Conservation (phyloP, 1,139 yeast species). For the Suhomyces atakaporum region DNA sequence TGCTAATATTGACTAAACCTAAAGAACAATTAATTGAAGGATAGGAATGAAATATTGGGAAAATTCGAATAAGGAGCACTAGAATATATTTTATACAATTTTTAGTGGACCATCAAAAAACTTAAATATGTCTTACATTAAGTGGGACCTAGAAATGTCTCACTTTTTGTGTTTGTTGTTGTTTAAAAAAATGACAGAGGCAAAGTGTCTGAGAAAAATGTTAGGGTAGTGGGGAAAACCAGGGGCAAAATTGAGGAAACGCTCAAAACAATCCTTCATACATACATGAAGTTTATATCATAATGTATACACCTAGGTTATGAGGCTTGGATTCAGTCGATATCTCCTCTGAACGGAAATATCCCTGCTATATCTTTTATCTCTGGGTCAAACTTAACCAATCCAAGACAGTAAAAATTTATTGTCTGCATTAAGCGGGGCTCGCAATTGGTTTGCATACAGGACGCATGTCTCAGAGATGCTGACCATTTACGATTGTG, state of each 20-base stretch:
- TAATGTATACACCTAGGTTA: too few relatives aligned
- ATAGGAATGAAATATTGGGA: too few relatives aligned
- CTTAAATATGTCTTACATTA: constrained; percentile 10
- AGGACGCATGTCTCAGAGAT: constrained; percentile 12
- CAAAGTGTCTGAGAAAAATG: constrained; percentile 3
- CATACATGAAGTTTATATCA: too few relatives aligned
- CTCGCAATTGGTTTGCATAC: not conserved
- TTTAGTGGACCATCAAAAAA: constrained; percentile 2
- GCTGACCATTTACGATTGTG: constrained; percentile 9
- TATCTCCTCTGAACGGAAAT: too few relatives aligned
- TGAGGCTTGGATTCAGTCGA: too few relatives aligned
- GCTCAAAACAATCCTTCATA: too few relatives aligned
- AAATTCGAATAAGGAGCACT: constrained; percentile 2
- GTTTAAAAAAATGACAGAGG: constrained; percentile 9
- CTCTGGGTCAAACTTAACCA: too few relatives aligned
- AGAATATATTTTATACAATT: not conserved
- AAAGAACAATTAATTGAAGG: too few relatives aligned
- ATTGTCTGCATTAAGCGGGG: not conserved
- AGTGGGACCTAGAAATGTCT: constrained; percentile 4
- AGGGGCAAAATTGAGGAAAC: too few relatives aligned
- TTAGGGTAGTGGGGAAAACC: not conserved
- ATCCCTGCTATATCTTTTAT: too few relatives aligned
- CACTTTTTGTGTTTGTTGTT: constrained; percentile 13
- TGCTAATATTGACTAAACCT: too few relatives aligned
- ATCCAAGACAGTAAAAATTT: too few relatives aligned